Percentiles rank a stretch among this genome's conserved stretches.
Conservation (phyloP, 179 eudicot genomes). For the Vitellaria paradoxa region DNA sequence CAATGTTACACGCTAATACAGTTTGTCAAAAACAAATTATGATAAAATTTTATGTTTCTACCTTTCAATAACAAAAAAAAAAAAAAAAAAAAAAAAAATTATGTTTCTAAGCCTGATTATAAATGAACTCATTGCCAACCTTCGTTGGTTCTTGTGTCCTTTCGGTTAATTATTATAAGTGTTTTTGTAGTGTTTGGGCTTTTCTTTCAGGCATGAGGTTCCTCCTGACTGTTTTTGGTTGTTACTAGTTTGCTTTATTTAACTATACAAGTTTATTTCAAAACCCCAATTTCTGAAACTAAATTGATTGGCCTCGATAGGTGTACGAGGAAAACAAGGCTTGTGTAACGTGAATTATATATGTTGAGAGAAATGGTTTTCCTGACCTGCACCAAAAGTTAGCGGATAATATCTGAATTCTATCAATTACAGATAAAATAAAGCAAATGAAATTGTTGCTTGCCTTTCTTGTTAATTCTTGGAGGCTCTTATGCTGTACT, state of each 20-base stretch:
- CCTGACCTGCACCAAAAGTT: too few species aligned
- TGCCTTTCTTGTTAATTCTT: not conserved
- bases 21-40: not conserved
- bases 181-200: conserved; percentile 5
- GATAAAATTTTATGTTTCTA: not conserved
- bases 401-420: not conserved
- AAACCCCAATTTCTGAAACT: too few species aligned
- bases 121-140: not conserved
- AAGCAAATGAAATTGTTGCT: not conserved
- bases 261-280: not conserved
- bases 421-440: not conserved
- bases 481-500: not conserved
- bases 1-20: conserved; percentile 4
- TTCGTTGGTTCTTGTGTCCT: conserved; percentile 4
- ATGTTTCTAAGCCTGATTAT: not conserved
- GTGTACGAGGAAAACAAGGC: too few species aligned
- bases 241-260: conserved; percentile 7
- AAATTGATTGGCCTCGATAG: too few species aligned
- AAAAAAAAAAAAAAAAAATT: too few species aligned
- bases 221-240: not conserved
- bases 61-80: too few species aligned
- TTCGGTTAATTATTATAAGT: not conserved
- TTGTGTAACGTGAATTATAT: not conserved
- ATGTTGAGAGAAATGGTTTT: not conserved
- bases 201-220: conserved; percentile 5